Conservation (phyloP, 2,329 filamentous ascomycete species). For the Monosporascus sp. region DNA sequence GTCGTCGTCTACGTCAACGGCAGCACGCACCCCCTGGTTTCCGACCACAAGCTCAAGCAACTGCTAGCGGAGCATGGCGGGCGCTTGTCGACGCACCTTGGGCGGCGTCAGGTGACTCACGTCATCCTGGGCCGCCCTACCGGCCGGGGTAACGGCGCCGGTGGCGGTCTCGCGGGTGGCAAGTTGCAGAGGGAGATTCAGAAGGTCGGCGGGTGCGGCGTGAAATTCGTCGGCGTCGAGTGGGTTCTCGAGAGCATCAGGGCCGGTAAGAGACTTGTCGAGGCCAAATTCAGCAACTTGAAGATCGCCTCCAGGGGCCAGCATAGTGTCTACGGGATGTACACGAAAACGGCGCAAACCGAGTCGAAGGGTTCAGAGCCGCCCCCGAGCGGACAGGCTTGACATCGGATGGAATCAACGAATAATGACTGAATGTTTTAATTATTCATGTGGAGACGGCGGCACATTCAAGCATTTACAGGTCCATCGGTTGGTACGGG, state of each 20-base stretch:
- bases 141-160: conserved; percentile 46
- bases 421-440: too few species aligned
- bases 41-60: conserved; percentile 80
- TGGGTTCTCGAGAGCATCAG: conserved; percentile 86
- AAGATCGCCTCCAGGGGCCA: conserved; percentile 59
- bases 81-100: conserved; percentile 63
- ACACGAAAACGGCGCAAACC: conserved; percentile 9
- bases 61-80: conserved; percentile 72
- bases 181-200: conserved; percentile 81
- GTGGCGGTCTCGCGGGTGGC: conserved; percentile 68
- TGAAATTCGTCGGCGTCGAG: conserved; percentile 76
- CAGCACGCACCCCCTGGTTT: conserved; percentile 73
- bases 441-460: too few species aligned
- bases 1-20: conserved; percentile 83
- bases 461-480: too few species aligned
- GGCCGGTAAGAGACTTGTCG: conserved; percentile 66
- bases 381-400: neutral
- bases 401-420: too few species aligned
- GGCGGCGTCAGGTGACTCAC: conserved; percentile 73
- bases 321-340: conserved; percentile 56
- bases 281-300: conserved; percentile 64
- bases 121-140: conserved; percentile 68
- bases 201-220: conserved; percentile 58
- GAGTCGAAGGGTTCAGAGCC: neutral
- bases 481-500: too few species aligned